phyloP scores from a whole-genome alignment of 2,329 filamentous ascomycete species.

The Paracamarosporium sp. region DNA sequence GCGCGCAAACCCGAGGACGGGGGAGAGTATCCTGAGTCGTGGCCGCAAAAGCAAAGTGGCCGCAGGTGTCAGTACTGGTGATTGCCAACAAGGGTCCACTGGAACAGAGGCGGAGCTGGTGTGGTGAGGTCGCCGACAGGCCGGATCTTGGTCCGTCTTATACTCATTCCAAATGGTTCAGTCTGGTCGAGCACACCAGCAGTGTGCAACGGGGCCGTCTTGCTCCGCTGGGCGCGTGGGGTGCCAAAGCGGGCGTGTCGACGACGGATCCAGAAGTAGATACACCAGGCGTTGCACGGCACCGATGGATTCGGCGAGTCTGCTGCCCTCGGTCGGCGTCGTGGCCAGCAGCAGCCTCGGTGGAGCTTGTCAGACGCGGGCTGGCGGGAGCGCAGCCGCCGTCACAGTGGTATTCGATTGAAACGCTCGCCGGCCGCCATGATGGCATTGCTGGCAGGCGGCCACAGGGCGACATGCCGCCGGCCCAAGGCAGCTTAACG shows the following conservation, averaged over 20 bases:
- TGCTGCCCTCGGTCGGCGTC: slow-evolving; percentile 29
- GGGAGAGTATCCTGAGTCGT: slow-evolving; percentile 33
- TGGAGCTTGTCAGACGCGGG: slow-evolving; percentile 48
- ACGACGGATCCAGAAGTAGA: slow-evolving; percentile 43
- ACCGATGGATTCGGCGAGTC: slow-evolving; percentile 32
- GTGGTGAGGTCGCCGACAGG: slow-evolving; percentile 29
- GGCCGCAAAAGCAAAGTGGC: slow-evolving; percentile 38
- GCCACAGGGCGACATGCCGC: background rate
- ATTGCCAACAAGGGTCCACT: slow-evolving; percentile 22
- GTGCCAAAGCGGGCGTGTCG: slow-evolving; percentile 37
- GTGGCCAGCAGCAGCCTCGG: slow-evolving; percentile 33
- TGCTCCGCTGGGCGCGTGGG: slow-evolving; percentile 25
- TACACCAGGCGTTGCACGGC: slow-evolving; percentile 40
- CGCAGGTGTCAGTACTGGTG: slow-evolving; percentile 24
- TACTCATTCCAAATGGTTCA: slow-evolving; percentile 29
- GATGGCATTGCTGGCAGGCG: slow-evolving; percentile 20
- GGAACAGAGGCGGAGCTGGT: slow-evolving; percentile 28
- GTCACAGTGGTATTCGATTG: slow-evolving; percentile 50
- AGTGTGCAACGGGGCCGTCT: slow-evolving; percentile 36
- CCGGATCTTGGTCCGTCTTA: slow-evolving; percentile 45
- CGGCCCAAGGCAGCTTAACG: slow-evolving; percentile 5
- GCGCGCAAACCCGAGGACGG: slow-evolving; percentile 31
- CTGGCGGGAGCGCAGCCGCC: slow-evolving; percentile 52
- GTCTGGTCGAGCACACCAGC: too few relatives aligned
- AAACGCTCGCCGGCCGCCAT: slow-evolving; percentile 9